These are phyloP conservation scores for Phytophthora chlamydospora DNA, from an alignment of 352 stramenopile species.

Conservation along the genomic window DNA sequence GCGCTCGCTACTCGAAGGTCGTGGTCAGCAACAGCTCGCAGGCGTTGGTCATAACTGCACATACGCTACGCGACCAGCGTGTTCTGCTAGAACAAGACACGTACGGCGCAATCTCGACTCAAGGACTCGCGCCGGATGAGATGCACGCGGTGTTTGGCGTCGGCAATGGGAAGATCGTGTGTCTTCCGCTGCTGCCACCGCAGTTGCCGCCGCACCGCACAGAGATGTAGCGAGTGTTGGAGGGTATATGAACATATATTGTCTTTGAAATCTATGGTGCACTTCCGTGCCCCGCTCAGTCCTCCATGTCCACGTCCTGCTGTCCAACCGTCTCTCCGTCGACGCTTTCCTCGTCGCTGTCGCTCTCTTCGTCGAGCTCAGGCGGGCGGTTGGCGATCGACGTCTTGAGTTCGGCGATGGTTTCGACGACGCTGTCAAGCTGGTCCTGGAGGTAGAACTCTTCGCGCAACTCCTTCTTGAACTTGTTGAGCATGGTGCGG, in stretches of 20 bases:
- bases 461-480: slow-evolving; percentile 73
- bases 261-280: slow-evolving; percentile 54
- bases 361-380: slow-evolving; percentile 62
- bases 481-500: slow-evolving; percentile 73
- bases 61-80: slow-evolving; percentile 54
- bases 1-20: slow-evolving; percentile 66
- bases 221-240: slow-evolving; percentile 31
- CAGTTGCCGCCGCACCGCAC: slow-evolving; percentile 11
- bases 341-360: slow-evolving; percentile 40
- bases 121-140: slow-evolving; percentile 77
- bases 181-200: slow-evolving; percentile 47
- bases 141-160: slow-evolving; percentile 77
- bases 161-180: slow-evolving; percentile 57
- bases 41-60: slow-evolving; percentile 53
- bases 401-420: slow-evolving; percentile 57
- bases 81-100: slow-evolving; percentile 55
- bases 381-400: slow-evolving; percentile 64
- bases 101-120: slow-evolving; percentile 59
- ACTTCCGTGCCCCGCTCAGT: slow-evolving; percentile 44
- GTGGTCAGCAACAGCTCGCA: slow-evolving; percentile 65
- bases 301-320: slow-evolving; percentile 86
- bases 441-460: slow-evolving; percentile 83
- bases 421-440: slow-evolving; percentile 78
- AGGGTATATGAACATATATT: slow-evolving; percentile 49
- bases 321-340: slow-evolving; percentile 42